Percentiles rank a stretch among this genome's conserved stretches.
These are phyloP conservation scores for Lachancea fermentati DNA, from an alignment of 805 yeast species.

Conservation along the genomic window DNA sequence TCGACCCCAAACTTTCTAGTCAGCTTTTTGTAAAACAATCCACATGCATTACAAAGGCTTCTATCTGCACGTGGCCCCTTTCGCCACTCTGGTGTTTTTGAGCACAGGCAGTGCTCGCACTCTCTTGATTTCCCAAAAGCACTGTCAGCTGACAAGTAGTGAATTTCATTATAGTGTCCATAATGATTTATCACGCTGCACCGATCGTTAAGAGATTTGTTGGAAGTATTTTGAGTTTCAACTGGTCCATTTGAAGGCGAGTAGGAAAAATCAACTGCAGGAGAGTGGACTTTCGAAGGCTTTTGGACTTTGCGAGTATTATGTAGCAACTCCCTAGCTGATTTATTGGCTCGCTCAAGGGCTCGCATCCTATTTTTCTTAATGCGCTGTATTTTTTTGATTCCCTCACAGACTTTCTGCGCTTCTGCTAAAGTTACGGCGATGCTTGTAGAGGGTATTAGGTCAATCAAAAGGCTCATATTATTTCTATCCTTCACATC, in stretches of 20 bases:
- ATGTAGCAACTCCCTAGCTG: neutral
- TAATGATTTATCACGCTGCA: too few relatives aligned
- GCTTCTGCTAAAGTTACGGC: slow-evolving; percentile 3
- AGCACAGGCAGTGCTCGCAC: slow-evolving; percentile 18
- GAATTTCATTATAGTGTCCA: too few relatives aligned
- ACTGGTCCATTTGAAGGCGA: too few relatives aligned
- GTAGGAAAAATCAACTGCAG: too few relatives aligned
- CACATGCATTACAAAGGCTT: slow-evolving; percentile 80
- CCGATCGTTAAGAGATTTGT: too few relatives aligned
- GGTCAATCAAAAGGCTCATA: slow-evolving; percentile 5
- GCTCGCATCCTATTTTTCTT: neutral
- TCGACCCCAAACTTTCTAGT: slow-evolving; percentile 34
- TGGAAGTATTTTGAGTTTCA: too few relatives aligned
- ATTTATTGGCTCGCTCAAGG: neutral
- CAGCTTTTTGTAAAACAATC: slow-evolving; percentile 65
- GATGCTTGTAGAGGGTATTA: slow-evolving; percentile 3
- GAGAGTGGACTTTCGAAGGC: too few relatives aligned
- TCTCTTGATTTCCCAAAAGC: neutral
- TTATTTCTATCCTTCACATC: slow-evolving; percentile 2
- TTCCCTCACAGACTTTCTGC: slow-evolving; percentile 2
- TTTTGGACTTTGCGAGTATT: neutral
- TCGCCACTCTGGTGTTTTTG: slow-evolving; percentile 71
- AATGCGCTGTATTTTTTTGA: slow-evolving; percentile 1
- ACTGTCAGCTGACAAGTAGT: neutral
- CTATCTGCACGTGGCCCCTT: slow-evolving; percentile 74